Base-by-base conservation (phyloP, 1,139 yeast genomes). In the Yamadazyma atlantica region DNA sequence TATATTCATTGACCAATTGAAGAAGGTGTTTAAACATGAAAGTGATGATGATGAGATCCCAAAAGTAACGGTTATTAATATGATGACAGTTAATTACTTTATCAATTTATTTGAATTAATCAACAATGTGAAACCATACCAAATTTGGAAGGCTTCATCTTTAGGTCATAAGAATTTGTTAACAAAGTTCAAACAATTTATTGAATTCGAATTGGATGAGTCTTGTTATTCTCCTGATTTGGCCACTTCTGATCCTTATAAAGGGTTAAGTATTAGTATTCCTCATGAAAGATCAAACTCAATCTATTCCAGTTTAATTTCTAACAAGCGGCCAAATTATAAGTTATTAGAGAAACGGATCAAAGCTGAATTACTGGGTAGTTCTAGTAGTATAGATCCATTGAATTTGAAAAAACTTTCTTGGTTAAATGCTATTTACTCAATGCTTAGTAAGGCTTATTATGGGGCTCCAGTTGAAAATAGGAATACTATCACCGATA, bases 11-110 rank as follows among this genome's bases (percentile, higher is more conserved):
- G 63, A 64, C 17, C 57, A 49, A 33, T 48, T 66, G 36, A 38
- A 46, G 5, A 36, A 45, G 7, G 24, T 46, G 44, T 40, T 34
- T 24, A 13, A 36, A 32, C 10, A 5, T 32, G 21, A 21, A 18
- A 3, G 32, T 17, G 33, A 22, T 6, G 41, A 42, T 15, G 42
- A 40, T 14, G 11, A 29, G 4, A 16, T 35, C 4, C 68, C 69
- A 0, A 63, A 64, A 41, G 41, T 69, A 21, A 61, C 69, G 2
- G 55, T 69, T n/a, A 61, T 70, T 34, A 70, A 70, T 45, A 51
- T 69, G 54, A 61, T 68, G 49, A 63, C 72, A 1, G 63, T 61
- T 24, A 69, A 69, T 45, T 70, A 68, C 46, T 70, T 70, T 39
- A 50, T 59, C 23, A 68, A 66, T 42, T 54, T 70, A 30, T 62